phyloP scores from a whole-genome alignment of 257 asterid genomes.

The Solanum chilense region DNA sequence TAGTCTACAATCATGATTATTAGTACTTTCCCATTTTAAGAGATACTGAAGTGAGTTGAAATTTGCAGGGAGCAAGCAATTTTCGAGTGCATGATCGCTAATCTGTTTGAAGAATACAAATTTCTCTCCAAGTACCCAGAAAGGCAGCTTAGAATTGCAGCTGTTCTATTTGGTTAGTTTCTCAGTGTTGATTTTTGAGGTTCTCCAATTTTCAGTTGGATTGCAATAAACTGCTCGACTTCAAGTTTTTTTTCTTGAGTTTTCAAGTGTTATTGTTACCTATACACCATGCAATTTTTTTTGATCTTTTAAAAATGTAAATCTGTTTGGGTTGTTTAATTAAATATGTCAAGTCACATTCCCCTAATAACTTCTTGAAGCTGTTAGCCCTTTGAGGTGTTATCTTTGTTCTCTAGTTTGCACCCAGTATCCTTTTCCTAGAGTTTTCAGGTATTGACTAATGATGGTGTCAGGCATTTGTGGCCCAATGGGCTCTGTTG shows the following conservation, averaged over 20 bases:
- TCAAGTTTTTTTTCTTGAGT: not conserved
- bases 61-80: slow-evolving; percentile 69
- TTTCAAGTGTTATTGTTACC: not conserved
- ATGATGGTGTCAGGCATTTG: not conserved
- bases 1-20: not conserved
- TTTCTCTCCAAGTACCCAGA: slow-evolving; percentile 84
- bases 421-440: not conserved
- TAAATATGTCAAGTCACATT: not conserved
- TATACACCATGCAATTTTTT: not conserved
- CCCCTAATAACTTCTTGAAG: not conserved
- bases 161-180: slow-evolving; percentile 72
- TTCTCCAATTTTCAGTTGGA: not conserved
- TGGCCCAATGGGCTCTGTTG: not conserved
- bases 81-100: slow-evolving; percentile 76
- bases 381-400: not conserved
- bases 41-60: not conserved
- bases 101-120: slow-evolving; percentile 82
- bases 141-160: slow-evolving; percentile 78
- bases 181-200: not conserved
- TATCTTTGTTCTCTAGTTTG: not conserved
- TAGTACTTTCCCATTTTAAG: not conserved
- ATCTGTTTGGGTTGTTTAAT: not conserved
- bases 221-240: not conserved
- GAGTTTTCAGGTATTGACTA: not conserved
- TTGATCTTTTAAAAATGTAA: not conserved